Conservation (phyloP, 306 rosid genomes). For the Malus sieversii region DNA sequence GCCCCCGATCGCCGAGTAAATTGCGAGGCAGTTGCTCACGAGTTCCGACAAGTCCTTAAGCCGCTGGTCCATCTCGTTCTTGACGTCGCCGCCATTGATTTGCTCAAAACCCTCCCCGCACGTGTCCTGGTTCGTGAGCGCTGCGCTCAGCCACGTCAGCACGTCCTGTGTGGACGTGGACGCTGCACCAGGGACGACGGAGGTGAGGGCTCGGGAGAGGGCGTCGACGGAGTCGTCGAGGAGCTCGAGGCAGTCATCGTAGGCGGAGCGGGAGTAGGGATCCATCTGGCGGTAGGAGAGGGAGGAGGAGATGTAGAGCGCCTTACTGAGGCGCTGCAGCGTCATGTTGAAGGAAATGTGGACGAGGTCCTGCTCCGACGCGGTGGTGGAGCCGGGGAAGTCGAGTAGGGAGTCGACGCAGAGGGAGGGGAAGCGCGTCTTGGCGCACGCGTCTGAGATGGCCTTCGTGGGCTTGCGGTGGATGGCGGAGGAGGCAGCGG, state of each 20-base stretch:
- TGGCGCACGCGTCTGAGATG: constrained; percentile 63
- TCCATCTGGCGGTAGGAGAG: constrained; percentile 38
- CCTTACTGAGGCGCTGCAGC: constrained; percentile 49
- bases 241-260: constrained; percentile 73
- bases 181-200: constrained; percentile 7
- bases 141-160: constrained; percentile 82
- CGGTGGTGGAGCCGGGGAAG: constrained; percentile 54
- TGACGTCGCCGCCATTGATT: constrained; percentile 30
- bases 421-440: constrained; percentile 47
- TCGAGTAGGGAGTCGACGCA: constrained; percentile 61
- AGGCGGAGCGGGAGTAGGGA: constrained; percentile 49
- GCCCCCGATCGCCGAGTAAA: constrained; percentile 33
- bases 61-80: constrained; percentile 34
- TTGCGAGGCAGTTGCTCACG: constrained; percentile 73
- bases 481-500: background rate
- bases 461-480: constrained; percentile 56
- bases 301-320: constrained; percentile 49
- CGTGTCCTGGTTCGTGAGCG: constrained; percentile 84
- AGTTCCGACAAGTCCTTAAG: constrained; percentile 59
- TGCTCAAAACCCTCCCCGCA: constrained; percentile 59
- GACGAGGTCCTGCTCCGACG: constrained; percentile 67
- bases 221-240: constrained; percentile 74
- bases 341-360: constrained; percentile 89
- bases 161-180: constrained; percentile 36
- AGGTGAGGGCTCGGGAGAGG: constrained; percentile 39